A percentile compares a stretch with the other conserved stretches of the same genome.
These are phyloP conservation scores for Coemansia sp. DNA, from an alignment of 192 early-diverging fungal genomes.

Conservation along the genomic window DNA sequence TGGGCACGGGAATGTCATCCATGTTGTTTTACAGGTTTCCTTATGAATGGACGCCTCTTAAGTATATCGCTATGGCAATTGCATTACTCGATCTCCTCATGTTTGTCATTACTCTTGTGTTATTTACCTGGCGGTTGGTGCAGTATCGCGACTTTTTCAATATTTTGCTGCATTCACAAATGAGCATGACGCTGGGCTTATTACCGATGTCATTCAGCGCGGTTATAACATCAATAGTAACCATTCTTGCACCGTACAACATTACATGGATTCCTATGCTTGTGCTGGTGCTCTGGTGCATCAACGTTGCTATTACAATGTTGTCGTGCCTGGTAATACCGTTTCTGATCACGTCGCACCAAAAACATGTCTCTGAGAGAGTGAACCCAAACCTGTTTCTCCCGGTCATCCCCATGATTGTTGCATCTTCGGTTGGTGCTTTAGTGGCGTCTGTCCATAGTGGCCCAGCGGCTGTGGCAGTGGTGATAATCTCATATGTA, in stretches of 20 bases:
- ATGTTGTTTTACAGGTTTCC: constrained; percentile 44
- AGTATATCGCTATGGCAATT: constrained; percentile 45
- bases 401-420: constrained; percentile 55
- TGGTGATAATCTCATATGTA: constrained; percentile 47
- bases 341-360: constrained; percentile 41
- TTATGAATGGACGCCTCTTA: constrained; percentile 36
- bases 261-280: constrained; percentile 39
- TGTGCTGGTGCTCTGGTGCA: constrained; percentile 51
- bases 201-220: constrained; percentile 57
- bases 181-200: constrained; percentile 54
- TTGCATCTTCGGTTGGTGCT: constrained; percentile 50
- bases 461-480: constrained; percentile 13
- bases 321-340: constrained; percentile 42
- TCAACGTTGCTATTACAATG: constrained; percentile 39
- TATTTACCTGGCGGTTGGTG: constrained; percentile 32
- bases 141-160: constrained; percentile 47
- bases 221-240: constrained; percentile 28
- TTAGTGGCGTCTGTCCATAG: constrained; percentile 23
- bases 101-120: constrained; percentile 24
- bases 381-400: constrained; percentile 54
- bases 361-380: constrained; percentile 41
- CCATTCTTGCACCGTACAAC: constrained; percentile 23
- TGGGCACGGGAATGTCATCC: constrained; percentile 56
- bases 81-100: constrained; percentile 42
- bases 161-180: constrained; percentile 54